Evolutionary conservation across 2,329 filamentous ascomycete species (phyloP), one percentile per base, ranked within the genome.

Genomic region (Hypoxylon sp.): DNA sequence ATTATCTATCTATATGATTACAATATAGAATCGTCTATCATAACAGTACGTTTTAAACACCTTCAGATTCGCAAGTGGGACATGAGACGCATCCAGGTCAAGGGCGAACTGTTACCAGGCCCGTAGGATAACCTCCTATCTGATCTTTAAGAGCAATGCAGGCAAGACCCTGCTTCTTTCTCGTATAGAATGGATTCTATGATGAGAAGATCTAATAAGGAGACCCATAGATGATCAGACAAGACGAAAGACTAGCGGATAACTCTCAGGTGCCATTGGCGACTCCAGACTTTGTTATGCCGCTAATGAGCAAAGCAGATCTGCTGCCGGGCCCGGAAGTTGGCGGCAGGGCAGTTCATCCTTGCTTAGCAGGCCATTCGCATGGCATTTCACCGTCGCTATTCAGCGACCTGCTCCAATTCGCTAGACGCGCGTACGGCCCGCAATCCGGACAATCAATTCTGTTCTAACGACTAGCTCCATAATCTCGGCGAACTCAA

Each of bases 211-310:
- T 11, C 43, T 13, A 46, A 26, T 26, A 26, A 20, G 28, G 17
- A 22, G 10, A 11, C 17, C 43, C 22, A 46, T 26, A 43, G 43
- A 24, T 24, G 10, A 48, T 28, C 24, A 34, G 6, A 17, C 30
- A 22, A 11, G 15, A 37, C 7, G 34, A n/a, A 32, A 20, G 19
- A 34, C 24, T 30, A 50, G 28, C 15, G 24, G 8, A n/a, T 7
- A 8, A 8, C 47, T 53, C 20, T 17, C 13, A 13, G 43, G 26
- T 22, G 11, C 32, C 13, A 17, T 20, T 30, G 46, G 26, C 47
- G 34, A 39, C 39, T 52, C 58, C 30, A 56, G 13, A 30, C 34
- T 46, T 50, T 19, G 41, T 47, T n/a, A 32, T 48, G 43, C 22
- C 24, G 41, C 34, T 50, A 20, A 20, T 30, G 3, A 22, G n/a